phyloP scores from a whole-genome alignment of 805 yeast species.

The Saturnispora galanensis region DNA sequence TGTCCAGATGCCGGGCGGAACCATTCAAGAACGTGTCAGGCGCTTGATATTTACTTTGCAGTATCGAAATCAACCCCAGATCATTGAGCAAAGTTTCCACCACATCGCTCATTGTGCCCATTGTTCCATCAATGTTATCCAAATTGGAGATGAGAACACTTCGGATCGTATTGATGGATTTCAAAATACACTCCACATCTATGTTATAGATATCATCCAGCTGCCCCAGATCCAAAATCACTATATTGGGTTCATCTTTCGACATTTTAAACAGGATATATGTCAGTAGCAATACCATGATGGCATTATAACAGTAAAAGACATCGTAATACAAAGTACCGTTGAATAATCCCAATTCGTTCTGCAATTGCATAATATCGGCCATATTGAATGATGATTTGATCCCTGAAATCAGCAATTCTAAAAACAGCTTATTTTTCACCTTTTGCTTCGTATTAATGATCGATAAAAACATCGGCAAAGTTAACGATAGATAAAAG shows the following conservation, averaged over 20 bases:
- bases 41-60: constrained; percentile 24
- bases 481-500: constrained; percentile 31
- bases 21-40: constrained; percentile 6
- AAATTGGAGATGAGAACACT: constrained; percentile 25
- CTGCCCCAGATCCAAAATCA: constrained; percentile 21
- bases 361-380: constrained; percentile 27
- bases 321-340: constrained; percentile 39
- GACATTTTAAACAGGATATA: constrained; percentile 27
- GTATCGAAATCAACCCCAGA: constrained; percentile 28
- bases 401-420: constrained; percentile 32
- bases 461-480: constrained; percentile 35
- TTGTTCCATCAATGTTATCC: constrained; percentile 32
- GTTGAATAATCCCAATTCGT: constrained; percentile 30
- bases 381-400: constrained; percentile 32
- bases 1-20: background rate
- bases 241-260: constrained; percentile 12
- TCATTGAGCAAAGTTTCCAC: constrained; percentile 34
- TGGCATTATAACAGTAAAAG: constrained; percentile 34
- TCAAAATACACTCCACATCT: constrained; percentile 21
- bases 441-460: constrained; percentile 28
- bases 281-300: constrained; percentile 33
- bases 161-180: constrained; percentile 28
- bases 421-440: constrained; percentile 31
- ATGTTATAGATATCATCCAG: constrained; percentile 21
- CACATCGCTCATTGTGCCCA: constrained; percentile 33